These are phyloP conservation scores for Microbotryum violaceum DNA, from an alignment of 1,284 basidiomycete genomes.

Conservation along the genomic window DNA sequence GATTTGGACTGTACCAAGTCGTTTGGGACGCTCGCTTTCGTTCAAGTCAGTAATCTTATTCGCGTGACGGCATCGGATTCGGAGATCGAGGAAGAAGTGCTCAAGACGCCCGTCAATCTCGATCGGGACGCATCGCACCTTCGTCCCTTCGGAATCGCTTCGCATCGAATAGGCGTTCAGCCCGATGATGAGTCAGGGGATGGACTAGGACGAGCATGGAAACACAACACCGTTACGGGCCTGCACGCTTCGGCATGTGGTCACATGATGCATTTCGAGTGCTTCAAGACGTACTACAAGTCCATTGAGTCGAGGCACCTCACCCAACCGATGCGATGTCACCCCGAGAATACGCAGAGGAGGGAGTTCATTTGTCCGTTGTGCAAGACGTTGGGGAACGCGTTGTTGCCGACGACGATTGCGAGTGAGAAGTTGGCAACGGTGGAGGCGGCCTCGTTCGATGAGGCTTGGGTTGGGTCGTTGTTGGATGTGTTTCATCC, in stretches of 20 bases:
- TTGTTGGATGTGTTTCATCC: too few relatives aligned
- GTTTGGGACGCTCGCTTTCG: conserved; percentile 80
- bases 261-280: conserved; percentile 94
- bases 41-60: conserved; percentile 82
- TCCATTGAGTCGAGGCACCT: conserved; percentile 84
- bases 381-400: conserved; percentile 96
- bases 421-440: conserved; percentile 1
- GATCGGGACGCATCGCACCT: conserved; percentile 47
- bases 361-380: conserved; percentile 95
- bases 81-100: conserved; percentile 63
- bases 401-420: conserved; percentile 66
- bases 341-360: conserved; percentile 84
- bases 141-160: conserved; percentile 31
- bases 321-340: conserved; percentile 82
- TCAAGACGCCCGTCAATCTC: conserved; percentile 58
- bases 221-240: conserved; percentile 67
- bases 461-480: conserved; percentile 32
- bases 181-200: conserved; percentile 35
- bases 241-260: conserved; percentile 84
- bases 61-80: conserved; percentile 67
- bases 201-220: conserved; percentile 63
- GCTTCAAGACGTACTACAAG: conserved; percentile 82
- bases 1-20: conserved; percentile 64
- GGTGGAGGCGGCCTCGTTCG: conserved; percentile 11
- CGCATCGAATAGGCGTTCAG: conserved; percentile 11